Base-by-base conservation (phyloP, 1,284 basidiomycete genomes). In the Apiotrichum montevideense region DNA sequence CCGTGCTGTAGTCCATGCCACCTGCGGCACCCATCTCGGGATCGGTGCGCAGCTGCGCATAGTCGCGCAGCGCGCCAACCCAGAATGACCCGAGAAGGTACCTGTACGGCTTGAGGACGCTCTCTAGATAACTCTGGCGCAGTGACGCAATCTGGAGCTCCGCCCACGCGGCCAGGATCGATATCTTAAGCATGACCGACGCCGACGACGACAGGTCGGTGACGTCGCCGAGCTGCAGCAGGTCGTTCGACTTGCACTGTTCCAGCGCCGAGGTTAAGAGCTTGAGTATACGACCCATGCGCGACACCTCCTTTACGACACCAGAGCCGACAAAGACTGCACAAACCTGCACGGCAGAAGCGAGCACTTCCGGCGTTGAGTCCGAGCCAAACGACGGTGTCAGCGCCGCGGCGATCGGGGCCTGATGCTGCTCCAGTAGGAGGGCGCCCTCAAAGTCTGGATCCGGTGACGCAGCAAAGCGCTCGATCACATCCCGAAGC, bases 371-470 rank as follows among this genome's bases (percentile, higher is more conserved):
- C 0, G 95, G 94, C 1, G 93, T 92, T 1, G 93, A 91, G 71
- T 98, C 96, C 0, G 88, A 81, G 3, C 90, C 89, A 70, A 98
- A 98, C 0, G 95, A 94, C 0, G 96, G 95, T 0, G 94, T 98
- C n/a, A 98, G 81, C 0, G 96, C 96, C 2, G 96, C 92, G 1
- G 95, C 95, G 58, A 98, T 96, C 0, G 96, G 95, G 0, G 96
- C 96, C 77, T 98, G 95, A 74, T 97, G 90, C 73, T 99, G 96
- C 71, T 98, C 95, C n/a, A 99, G 81, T 2, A 99, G 79, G 3
- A 94, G 79, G 0, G 90, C 85, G 61, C 91, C 90, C 46, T 90
- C 87, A 68, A 93, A 98, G 59, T 94, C 93, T 1, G 93, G 89
- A 76, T 98, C 96, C 1, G 89, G 89, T 3, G 90, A 85, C 32